phyloP scores from a whole-genome alignment of 371 early-diverging fungal species.

The Mortierella polycephala region DNA sequence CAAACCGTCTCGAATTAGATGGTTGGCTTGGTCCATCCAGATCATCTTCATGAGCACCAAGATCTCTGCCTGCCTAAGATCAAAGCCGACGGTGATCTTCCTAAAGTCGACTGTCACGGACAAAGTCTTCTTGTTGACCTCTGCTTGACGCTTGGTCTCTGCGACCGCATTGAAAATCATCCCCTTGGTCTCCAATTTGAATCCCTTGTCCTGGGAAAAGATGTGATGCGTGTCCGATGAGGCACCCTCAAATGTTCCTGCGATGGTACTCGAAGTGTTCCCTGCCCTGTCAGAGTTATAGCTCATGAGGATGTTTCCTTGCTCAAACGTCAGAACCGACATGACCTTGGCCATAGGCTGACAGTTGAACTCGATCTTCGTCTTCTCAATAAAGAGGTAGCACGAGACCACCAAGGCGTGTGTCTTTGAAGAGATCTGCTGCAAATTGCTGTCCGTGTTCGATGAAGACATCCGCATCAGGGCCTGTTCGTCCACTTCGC shows the following conservation, averaged over 20 bases:
- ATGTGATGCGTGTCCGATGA: slow-evolving; percentile 78
- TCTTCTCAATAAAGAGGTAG: slow-evolving; percentile 68
- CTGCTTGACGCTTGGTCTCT: slow-evolving; percentile 56
- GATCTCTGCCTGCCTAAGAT: slow-evolving; percentile 85
- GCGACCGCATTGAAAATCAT: slow-evolving; percentile 69
- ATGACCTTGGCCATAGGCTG: slow-evolving; percentile 83
- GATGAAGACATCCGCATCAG: slow-evolving; percentile 36
- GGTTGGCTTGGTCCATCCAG: slow-evolving; percentile 72
- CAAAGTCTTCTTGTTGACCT: slow-evolving; percentile 60
- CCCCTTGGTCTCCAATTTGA: slow-evolving; percentile 69
- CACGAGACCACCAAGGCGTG: slow-evolving; percentile 50
- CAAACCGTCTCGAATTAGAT: slow-evolving; percentile 52
- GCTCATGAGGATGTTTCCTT: slow-evolving; percentile 75
- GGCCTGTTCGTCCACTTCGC: slow-evolving; percentile 52
- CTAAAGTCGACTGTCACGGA: slow-evolving; percentile 73
- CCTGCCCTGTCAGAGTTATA: slow-evolving; percentile 63
- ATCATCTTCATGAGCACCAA: slow-evolving; percentile 72
- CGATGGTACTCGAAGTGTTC: slow-evolving; percentile 66
- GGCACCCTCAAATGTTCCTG: slow-evolving; percentile 67
- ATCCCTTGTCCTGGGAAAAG: slow-evolving; percentile 86
- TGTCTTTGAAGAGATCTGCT: slow-evolving; percentile 27
- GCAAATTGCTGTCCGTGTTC: slow-evolving; percentile 45
- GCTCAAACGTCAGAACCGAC: slow-evolving; percentile 75
- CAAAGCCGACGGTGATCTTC: slow-evolving; percentile 64
- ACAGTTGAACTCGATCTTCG: slow-evolving; percentile 80